phyloP scores from a whole-genome alignment of 768 basidiomycete species.

The Dendrothele bispora region DNA sequence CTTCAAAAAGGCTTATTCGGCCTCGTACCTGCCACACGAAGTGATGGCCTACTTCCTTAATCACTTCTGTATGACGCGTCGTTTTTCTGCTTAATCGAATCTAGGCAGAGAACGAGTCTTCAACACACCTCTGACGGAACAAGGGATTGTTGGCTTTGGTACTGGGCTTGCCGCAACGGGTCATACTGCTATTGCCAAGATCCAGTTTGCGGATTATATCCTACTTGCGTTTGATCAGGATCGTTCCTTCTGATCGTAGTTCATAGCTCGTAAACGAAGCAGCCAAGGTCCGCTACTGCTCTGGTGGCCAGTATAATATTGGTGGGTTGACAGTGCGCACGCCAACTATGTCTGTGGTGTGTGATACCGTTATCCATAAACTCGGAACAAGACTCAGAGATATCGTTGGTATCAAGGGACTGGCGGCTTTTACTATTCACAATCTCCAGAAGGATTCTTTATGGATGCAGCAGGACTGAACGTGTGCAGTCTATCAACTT shows the following conservation, averaged over 20 bases:
- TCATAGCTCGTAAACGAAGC: conserved; percentile 93
- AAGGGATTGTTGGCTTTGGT: conserved; percentile 91
- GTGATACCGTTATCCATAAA: conserved; percentile 16
- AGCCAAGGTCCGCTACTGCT: conserved; percentile 88
- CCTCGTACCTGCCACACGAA: too few relatives aligned
- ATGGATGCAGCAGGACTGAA: conserved; percentile 89
- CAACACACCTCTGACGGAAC: conserved; percentile 89
- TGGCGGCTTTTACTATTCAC: conserved; percentile 91
- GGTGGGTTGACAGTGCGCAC: conserved; percentile 81
- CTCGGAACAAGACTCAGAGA: background rate
- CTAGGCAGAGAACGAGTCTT: conserved; percentile 92
- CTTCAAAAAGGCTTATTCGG: too few relatives aligned
- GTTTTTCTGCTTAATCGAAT: conserved; percentile 27
- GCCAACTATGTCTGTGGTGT: conserved; percentile 83
- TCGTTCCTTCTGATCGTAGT: too few relatives aligned
- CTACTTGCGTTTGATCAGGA: too few relatives aligned
- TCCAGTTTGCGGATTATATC: conserved; percentile 94
- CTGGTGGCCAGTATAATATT: conserved; percentile 77
- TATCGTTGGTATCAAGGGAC: conserved; percentile 57
- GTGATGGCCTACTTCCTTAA: too few relatives aligned
- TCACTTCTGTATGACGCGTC: conserved; percentile 92
- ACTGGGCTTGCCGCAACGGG: conserved; percentile 94
- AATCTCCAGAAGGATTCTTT: conserved; percentile 93
- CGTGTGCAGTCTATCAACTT: conserved; percentile 35
- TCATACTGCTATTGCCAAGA: conserved; percentile 88